Evolutionary conservation across 306 rosid species (phyloP), one percentile per base, ranked within the genome.

Genomic region (peach (Prunus persica)): DNA sequence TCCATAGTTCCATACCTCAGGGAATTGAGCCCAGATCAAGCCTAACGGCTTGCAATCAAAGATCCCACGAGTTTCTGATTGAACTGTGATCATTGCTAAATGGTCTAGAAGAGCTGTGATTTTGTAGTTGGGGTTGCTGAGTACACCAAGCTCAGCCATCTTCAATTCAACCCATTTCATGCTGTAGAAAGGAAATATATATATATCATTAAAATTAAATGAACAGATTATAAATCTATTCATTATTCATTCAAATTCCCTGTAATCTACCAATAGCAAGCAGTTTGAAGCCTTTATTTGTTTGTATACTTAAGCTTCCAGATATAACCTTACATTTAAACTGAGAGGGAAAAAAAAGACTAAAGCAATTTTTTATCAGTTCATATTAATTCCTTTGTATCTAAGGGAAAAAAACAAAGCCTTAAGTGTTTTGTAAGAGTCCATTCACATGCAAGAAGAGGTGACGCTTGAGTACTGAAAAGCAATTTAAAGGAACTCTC

Each of bases 11-110:
- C 76, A 67, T 85, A 95, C 97, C 97, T 95, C 92, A 46, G 97
- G 93, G 81, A 95, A 87, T 60, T 90, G 88, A 76, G 97, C 93
- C 99, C 99, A 95, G 65, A 95, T 95, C 85, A 95, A 79, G 84
- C 97, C 97, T 25, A 95, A 93, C 30, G 99, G 99, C 81, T 95
- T 92, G 92, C 99, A 95, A 79, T 92, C 99, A 55, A 95, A 95
- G 86, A 88, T 85, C 49, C 99, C 93, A 19, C 97, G 96, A 61
- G 89, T 75, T 73, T 89, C 62, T 8, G 96, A 84, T 64, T 95
- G 97, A 63, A 92, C 97, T 16, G 99, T 95, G 75, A 95, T 95
- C 99, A 95, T 95, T 65, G 92, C 97, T 67, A 90, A 12, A 87
- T 92, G 97, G 76, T 95, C 99, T 72, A 95, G 86, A 82, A 89